phyloP scores from a whole-genome alignment of 768 basidiomycete genomes.

The Omphalotus guepiniiformis region DNA sequence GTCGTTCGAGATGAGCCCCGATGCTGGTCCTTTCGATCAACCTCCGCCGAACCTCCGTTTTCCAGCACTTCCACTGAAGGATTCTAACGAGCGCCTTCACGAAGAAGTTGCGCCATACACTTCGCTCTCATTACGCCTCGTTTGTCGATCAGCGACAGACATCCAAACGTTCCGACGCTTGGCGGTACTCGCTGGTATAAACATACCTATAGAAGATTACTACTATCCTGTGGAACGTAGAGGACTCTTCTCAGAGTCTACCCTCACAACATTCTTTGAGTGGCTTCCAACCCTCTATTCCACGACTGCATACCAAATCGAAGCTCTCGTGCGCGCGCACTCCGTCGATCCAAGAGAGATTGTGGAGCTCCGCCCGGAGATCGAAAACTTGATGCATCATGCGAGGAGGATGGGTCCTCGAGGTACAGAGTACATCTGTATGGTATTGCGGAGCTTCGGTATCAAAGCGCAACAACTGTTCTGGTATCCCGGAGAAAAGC shows the following conservation, averaged over 20 bases:
- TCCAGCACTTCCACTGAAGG: conserved; percentile 28
- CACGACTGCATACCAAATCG: conserved; percentile 59
- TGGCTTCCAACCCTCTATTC: conserved; percentile 38
- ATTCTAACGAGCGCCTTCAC: conserved; percentile 23
- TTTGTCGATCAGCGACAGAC: conserved; percentile 33
- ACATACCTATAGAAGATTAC: conserved; percentile 24
- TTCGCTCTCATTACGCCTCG: conserved; percentile 37
- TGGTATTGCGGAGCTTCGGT: conserved; percentile 38
- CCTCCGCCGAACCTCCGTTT: not conserved
- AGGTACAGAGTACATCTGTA: not conserved
- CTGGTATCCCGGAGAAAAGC: conserved; percentile 22
- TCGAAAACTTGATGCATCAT: not conserved
- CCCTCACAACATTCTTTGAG: conserved; percentile 24
- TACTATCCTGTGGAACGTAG: conserved; percentile 37
- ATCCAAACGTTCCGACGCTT: conserved; percentile 35
- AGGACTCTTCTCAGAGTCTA: conserved; percentile 37
- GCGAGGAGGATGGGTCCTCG: not conserved
- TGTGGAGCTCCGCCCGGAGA: conserved; percentile 17
- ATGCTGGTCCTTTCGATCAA: not conserved
- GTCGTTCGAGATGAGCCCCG: conserved; percentile 20
- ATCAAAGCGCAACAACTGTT: conserved; percentile 18
- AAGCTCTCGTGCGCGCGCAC: conserved; percentile 35
- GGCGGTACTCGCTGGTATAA: conserved; percentile 34
- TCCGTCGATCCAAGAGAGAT: conserved; percentile 51
- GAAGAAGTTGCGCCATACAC: conserved; percentile 44